Percentiles rank a stretch among this genome's conserved stretches.
Evolutionary conservation across 495 filamentous ascomycete species (phyloP).

Genomic region (Ramalina intermedia): DNA sequence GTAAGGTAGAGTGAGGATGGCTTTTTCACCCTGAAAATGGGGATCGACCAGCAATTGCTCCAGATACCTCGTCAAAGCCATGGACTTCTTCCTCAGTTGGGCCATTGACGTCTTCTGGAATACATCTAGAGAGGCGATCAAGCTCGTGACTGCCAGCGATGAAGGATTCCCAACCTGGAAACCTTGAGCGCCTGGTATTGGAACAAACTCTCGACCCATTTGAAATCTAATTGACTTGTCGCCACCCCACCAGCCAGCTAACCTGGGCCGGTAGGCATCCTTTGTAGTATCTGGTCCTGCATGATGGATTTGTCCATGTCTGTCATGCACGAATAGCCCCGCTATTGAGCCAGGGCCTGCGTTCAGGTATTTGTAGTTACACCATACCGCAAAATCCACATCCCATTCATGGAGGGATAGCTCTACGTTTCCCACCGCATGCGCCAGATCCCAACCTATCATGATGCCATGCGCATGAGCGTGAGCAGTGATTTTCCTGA

Average conservation of each 20-base stretch:
- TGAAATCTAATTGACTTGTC: slow-evolving; percentile 61
- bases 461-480: slow-evolving; percentile 63
- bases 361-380: slow-evolving; percentile 94
- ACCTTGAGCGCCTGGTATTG: slow-evolving; percentile 48
- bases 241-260: slow-evolving; percentile 86
- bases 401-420: slow-evolving; percentile 80
- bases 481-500: slow-evolving; percentile 65
- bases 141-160: slow-evolving; percentile 44
- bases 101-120: slow-evolving; percentile 61
- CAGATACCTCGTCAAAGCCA: slow-evolving; percentile 65
- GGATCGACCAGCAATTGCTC: slow-evolving; percentile 47
- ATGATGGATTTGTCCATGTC: slow-evolving; percentile 42
- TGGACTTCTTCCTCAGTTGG: slow-evolving; percentile 56
- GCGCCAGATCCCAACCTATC: slow-evolving; percentile 90
- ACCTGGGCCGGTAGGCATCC: slow-evolving; percentile 36
- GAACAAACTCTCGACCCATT: slow-evolving; percentile 63
- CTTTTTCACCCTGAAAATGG: slow-evolving; percentile 24
- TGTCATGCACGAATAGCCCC: slow-evolving; percentile 74
- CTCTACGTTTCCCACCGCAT: slow-evolving; percentile 84
- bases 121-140: slow-evolving; percentile 63
- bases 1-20: slow-evolving; percentile 37
- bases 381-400: slow-evolving; percentile 95
- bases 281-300: slow-evolving; percentile 20
- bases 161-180: slow-evolving; percentile 51
- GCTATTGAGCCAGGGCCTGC: slow-evolving; percentile 78